Percentiles rank a stretch among this genome's conserved stretches.
phyloP scores from a whole-genome alignment of 805 yeast genomes.

The Kazachstania taianensis region DNA sequence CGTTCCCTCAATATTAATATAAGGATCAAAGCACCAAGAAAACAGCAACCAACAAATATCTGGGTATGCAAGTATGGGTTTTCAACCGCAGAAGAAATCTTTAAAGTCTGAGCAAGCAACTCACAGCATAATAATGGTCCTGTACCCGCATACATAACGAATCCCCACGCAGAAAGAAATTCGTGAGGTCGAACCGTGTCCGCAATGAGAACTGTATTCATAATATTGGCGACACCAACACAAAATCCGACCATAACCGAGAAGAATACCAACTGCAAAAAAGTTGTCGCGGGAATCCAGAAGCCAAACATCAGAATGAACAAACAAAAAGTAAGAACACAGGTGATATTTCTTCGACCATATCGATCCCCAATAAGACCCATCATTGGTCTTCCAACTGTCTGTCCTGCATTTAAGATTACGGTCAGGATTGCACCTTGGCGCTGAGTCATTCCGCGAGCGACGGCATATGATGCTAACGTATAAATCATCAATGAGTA shows the following conservation, averaged over 20 bases:
- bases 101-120: constrained; percentile 42
- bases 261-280: constrained; percentile 33
- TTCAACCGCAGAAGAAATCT: too few species aligned
- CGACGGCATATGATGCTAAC: constrained; percentile 36
- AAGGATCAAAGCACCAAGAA: constrained; percentile 34
- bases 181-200: constrained; percentile 32
- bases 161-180: constrained; percentile 33
- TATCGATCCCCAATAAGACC: constrained; percentile 36
- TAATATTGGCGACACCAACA: constrained; percentile 38
- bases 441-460: constrained; percentile 36
- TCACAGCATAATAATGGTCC: constrained; percentile 36
- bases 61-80: constrained; percentile 52
- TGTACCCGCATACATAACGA: constrained; percentile 27
- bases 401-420: constrained; percentile 37
- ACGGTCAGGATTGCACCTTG: constrained; percentile 40
- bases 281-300: constrained; percentile 40
- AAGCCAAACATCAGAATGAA: constrained; percentile 34
- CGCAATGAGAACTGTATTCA: constrained; percentile 33
- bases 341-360: constrained; percentile 41
- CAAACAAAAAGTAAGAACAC: constrained; percentile 28
- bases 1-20: constrained; percentile 42
- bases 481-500: constrained; percentile 39
- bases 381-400: constrained; percentile 40
- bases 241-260: constrained; percentile 35
- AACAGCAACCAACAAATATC: constrained; percentile 45